Percentiles rank a stretch among this genome's conserved stretches.
These are phyloP conservation scores for Deuterostichococcus epilithicus DNA, from an alignment of 139 green algal species.

Conservation along the genomic window DNA sequence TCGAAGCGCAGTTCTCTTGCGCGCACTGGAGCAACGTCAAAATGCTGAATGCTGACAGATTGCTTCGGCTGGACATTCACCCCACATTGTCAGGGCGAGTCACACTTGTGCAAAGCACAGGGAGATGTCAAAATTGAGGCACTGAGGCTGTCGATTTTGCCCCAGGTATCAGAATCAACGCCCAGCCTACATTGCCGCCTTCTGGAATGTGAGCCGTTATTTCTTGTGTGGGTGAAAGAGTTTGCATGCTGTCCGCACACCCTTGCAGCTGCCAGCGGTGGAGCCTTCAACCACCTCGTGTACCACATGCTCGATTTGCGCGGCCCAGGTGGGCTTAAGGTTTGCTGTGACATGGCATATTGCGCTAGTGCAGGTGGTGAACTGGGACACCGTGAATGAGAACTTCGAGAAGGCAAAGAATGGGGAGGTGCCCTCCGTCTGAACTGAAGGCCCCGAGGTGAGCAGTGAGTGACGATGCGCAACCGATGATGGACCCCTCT, in stretches of 20 bases:
- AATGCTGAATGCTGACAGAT: background rate
- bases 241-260: background rate
- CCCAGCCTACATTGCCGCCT: constrained; percentile 75
- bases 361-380: constrained; percentile 9
- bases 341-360: background rate
- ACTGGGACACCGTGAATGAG: constrained; percentile 46
- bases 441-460: background rate
- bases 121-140: background rate
- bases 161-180: constrained; percentile 70
- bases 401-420: constrained; percentile 23
- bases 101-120: background rate
- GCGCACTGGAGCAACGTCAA: background rate
- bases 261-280: background rate
- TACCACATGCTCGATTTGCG: no score
- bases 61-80: no score
- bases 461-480: no score
- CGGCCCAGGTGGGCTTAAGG: no score
- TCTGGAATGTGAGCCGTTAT: constrained; percentile 62
- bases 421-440: constrained; percentile 11
- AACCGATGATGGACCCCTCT: no score
- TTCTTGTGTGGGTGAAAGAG: background rate
- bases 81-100: background rate
- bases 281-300: no score
- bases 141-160: background rate
- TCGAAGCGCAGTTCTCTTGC: constrained; percentile 1